Evolutionary conservation across 495 filamentous ascomycete genomes (phyloP).

Genomic region (Penicillium roqueforti): DNA sequence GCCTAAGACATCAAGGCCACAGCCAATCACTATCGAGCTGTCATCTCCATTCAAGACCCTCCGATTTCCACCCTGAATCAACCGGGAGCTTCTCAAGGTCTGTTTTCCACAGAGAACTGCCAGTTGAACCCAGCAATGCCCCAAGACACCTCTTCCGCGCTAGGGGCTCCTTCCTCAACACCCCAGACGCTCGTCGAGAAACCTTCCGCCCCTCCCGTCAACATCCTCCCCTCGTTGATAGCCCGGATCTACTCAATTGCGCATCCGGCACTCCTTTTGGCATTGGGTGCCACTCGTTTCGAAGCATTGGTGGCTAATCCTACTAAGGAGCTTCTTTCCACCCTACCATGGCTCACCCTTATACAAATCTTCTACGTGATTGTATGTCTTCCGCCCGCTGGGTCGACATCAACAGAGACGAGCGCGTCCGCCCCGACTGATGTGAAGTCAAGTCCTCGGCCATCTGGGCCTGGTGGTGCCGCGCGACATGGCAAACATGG

Average conservation of each 20-base stretch:
- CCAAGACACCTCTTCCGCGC: slow-evolving; percentile 12
- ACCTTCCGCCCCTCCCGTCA: slow-evolving; percentile 26
- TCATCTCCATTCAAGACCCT: slow-evolving; percentile 2
- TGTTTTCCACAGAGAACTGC: background rate
- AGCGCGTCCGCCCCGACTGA: slow-evolving; percentile 31
- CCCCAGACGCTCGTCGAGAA: slow-evolving; percentile 29
- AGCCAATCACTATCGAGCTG: background rate
- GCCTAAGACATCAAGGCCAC: background rate
- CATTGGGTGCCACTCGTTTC: slow-evolving; percentile 59
- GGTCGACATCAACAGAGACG: slow-evolving; percentile 30
- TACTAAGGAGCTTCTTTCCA: slow-evolving; percentile 54
- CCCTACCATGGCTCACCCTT: slow-evolving; percentile 57
- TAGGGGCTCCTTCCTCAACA: slow-evolving; percentile 12
- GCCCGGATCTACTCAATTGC: slow-evolving; percentile 53
- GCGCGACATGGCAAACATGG: slow-evolving; percentile 17
- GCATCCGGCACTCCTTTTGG: slow-evolving; percentile 63
- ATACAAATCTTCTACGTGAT: slow-evolving; percentile 67
- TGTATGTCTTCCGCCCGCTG: slow-evolving; percentile 67
- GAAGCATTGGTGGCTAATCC: slow-evolving; percentile 65
- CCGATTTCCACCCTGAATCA: slow-evolving; percentile 9
- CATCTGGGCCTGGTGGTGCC: slow-evolving; percentile 11
- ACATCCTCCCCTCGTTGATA: slow-evolving; percentile 45
- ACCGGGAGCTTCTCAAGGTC: slow-evolving; percentile 16
- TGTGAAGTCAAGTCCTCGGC: slow-evolving; percentile 31
- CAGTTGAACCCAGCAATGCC: slow-evolving; percentile 18